Percentiles rank a stretch among this genome's conserved stretches.
Evolutionary conservation across 768 basidiomycete genomes (phyloP).

Genomic region (Suillus americanus): DNA sequence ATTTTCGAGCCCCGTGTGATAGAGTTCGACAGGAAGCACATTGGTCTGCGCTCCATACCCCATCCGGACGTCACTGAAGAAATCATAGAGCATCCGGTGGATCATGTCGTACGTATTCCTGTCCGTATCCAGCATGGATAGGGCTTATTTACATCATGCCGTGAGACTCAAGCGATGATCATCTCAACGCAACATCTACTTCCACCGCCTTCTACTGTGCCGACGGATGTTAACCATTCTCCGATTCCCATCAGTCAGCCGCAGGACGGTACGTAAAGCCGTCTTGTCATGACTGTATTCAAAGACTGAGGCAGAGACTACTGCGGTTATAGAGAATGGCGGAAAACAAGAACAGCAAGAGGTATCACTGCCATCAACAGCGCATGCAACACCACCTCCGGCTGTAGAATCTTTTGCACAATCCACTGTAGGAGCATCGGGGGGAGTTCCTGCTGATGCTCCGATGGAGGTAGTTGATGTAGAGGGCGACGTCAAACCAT

Average conservation of each 20-base stretch:
- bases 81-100: constrained; percentile 55
- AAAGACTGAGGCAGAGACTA: constrained; percentile 18
- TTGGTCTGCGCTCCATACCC: constrained; percentile 47
- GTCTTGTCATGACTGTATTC: neutral
- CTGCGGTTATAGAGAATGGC: constrained; percentile 23
- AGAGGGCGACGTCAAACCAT: constrained; percentile 42
- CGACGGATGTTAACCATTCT: constrained; percentile 24
- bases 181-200: constrained; percentile 84
- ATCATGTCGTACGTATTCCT: constrained; percentile 46
- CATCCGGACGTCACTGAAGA: constrained; percentile 72
- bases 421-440: constrained; percentile 13
- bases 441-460: constrained; percentile 25
- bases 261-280: constrained; percentile 23
- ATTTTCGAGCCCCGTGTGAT: constrained; percentile 93
- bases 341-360: constrained; percentile 37
- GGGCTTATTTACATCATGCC: constrained; percentile 8
- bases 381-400: constrained; percentile 32
- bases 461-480: constrained; percentile 50
- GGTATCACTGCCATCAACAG: constrained; percentile 30
- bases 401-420: constrained; percentile 13
- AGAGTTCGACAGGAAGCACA: constrained; percentile 79
- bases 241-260: constrained; percentile 24
- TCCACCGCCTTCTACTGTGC: constrained; percentile 32
- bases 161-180: constrained; percentile 86
- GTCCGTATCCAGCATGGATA: constrained; percentile 1